A percentile compares a stretch with the other conserved stretches of the same genome.
These are phyloP conservation scores for Kwoniella dendrophila DNA, from an alignment of 768 basidiomycete species.

Conservation along the genomic window DNA sequence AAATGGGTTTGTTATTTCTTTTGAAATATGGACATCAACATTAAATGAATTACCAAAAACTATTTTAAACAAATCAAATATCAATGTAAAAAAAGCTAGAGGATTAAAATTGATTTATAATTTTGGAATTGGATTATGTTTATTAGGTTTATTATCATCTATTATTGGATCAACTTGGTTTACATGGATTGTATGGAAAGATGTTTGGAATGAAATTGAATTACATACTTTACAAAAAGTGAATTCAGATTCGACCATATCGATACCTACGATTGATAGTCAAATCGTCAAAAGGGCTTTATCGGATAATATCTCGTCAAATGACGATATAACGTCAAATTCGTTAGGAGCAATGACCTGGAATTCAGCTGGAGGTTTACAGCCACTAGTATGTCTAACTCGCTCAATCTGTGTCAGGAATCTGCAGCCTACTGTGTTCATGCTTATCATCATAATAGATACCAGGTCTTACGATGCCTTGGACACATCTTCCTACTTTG, in stretches of 20 bases:
- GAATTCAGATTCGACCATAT: too few species aligned
- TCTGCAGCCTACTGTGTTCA: background rate
- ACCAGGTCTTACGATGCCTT: conserved; percentile 77
- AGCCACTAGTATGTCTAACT: conserved; percentile 37
- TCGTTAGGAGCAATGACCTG: background rate
- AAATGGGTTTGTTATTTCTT: conserved; percentile 22
- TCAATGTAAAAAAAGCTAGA: background rate
- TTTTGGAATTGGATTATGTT: conserved; percentile 21
- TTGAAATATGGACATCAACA: conserved; percentile 33
- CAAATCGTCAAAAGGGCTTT: conserved; percentile 10
- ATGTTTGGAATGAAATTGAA: conserved; percentile 37
- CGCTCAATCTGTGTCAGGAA: too few species aligned
- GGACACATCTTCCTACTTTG: conserved; percentile 70
- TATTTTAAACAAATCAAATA: conserved; percentile 16
- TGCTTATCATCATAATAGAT: conserved; percentile 60
- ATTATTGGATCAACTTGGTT: conserved; percentile 30
- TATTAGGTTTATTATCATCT: conserved; percentile 20
- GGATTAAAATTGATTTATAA: conserved; percentile 31
- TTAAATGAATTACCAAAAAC: conserved; percentile 32
- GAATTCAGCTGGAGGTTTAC: conserved; percentile 26
- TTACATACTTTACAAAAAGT: conserved; percentile 29
- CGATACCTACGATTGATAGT: background rate
- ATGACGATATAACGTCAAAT: background rate
- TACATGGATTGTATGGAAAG: conserved; percentile 33
- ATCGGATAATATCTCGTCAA: background rate